These are phyloP conservation scores for Takashimella koratensis DNA, from an alignment of 1,284 basidiomycete genomes.

Conservation along the genomic window DNA sequence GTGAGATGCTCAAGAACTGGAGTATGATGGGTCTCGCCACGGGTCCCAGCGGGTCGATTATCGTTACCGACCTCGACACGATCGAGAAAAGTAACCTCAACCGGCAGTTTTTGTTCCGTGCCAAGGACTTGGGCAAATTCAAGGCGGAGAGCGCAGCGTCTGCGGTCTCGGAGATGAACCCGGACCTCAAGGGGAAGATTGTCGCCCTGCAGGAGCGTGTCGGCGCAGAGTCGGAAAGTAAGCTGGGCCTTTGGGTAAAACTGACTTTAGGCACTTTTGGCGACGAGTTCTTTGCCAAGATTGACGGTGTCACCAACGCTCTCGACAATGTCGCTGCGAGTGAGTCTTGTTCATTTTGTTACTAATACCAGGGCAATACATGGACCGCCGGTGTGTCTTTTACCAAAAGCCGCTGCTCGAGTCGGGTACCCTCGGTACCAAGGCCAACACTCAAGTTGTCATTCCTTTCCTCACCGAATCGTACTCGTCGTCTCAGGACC, in stretches of 20 bases:
- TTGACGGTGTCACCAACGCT: conserved; percentile 99
- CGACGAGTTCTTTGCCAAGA: conserved; percentile 78
- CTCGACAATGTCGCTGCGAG: conserved; percentile 95
- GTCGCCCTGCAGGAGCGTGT: conserved; percentile 89
- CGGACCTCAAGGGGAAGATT: conserved; percentile 84
- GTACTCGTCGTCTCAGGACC: conserved; percentile 97
- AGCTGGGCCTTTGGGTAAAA: conserved; percentile 36
- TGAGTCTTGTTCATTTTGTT: conserved; percentile 49
- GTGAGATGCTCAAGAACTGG: conserved; percentile 99
- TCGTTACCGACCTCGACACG: conserved; percentile 96
- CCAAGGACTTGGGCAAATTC: conserved; percentile 96
- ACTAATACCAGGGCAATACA: conserved; percentile 70
- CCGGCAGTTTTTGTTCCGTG: conserved; percentile 95
- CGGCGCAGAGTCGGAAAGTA: conserved; percentile 87
- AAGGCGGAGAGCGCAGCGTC: conserved; percentile 93
- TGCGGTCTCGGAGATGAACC: conserved; percentile 96
- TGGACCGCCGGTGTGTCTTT: conserved; percentile 98
- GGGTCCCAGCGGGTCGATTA: conserved; percentile 75
- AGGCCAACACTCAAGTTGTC: conserved; percentile 96
- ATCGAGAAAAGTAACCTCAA: conserved; percentile 99
- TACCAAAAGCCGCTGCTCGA: conserved; percentile 95
- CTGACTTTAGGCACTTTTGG: conserved; percentile 74
- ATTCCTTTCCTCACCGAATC: conserved; percentile 95
- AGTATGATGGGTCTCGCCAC: conserved; percentile 96
- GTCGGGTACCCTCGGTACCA: conserved; percentile 96